These are phyloP conservation scores for Bromus sterilis DNA, from an alignment of 176 grass and related monocot species.

Conservation along the genomic window DNA sequence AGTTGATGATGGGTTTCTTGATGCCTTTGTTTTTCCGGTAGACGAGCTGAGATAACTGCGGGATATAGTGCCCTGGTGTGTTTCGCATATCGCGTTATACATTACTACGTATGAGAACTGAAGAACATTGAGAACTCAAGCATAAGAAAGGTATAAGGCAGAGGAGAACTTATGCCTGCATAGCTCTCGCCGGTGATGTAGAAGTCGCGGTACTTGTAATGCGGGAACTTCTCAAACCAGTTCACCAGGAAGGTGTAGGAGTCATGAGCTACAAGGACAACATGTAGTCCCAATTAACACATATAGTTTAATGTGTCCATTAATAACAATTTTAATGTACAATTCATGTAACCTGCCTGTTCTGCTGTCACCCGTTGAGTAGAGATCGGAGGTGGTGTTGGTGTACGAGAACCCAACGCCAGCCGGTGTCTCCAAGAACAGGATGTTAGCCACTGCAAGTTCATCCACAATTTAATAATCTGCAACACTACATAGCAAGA, in stretches of 20 bases:
- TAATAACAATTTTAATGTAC: too few species aligned
- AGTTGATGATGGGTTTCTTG: slow-evolving; percentile 4
- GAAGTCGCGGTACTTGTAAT: slow-evolving; percentile 55
- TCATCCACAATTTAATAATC: not conserved
- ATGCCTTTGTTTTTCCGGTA: slow-evolving; percentile 8
- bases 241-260: slow-evolving; percentile 37
- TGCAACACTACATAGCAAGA: not conserved
- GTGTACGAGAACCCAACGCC: slow-evolving; percentile 89
- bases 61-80: slow-evolving; percentile 26
- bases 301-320: too few species aligned
- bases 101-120: not conserved
- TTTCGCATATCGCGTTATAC: not conserved
- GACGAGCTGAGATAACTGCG: slow-evolving; percentile 24
- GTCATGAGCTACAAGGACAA: slow-evolving; percentile 23
- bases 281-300: too few species aligned
- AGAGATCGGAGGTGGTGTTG: slow-evolving; percentile 69
- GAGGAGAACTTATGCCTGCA: slow-evolving; percentile 1
- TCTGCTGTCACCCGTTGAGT: slow-evolving; percentile 43
- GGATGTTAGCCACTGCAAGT: slow-evolving; percentile 62
- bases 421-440: slow-evolving; percentile 79
- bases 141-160: not conserved
- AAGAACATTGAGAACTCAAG: not conserved
- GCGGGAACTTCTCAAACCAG: slow-evolving; percentile 55
- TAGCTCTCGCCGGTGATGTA: slow-evolving; percentile 75
- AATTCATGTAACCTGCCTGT: slow-evolving; percentile 28